Percentiles rank a stretch among this genome's conserved stretches.
Conservation (phyloP, 495 filamentous ascomycete species). For the Tuber borchii region DNA sequence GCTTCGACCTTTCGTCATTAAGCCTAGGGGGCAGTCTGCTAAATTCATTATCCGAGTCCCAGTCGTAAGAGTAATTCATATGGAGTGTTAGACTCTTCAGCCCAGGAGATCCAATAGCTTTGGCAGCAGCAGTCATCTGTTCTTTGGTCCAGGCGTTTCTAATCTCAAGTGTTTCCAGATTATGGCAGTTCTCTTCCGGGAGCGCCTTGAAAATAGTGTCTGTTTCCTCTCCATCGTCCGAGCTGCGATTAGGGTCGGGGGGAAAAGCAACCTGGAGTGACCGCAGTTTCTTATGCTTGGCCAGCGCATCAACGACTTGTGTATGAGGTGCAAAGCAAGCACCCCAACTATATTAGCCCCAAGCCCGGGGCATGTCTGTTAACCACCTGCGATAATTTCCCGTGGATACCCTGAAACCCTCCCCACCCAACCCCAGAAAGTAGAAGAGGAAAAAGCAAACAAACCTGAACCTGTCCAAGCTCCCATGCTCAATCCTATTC, state of each 20-base stretch:
- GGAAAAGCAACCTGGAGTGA: background rate
- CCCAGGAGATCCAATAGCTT: background rate
- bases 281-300: conserved; percentile 11
- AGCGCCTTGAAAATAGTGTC: conserved; percentile 3
- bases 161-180: conserved; percentile 5
- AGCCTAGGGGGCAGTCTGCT: background rate
- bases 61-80: background rate
- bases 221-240: background rate
- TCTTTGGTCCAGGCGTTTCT: background rate
- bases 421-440: background rate
- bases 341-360: background rate
- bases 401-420: background rate
- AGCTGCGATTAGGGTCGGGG: background rate
- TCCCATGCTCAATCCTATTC: conserved; percentile 9
- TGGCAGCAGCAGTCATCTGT: conserved; percentile 7
- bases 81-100: conserved; percentile 3
- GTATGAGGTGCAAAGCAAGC: background rate
- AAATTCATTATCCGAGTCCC: background rate
- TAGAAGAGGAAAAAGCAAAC: background rate
- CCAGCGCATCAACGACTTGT: conserved; percentile 8
- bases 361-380: background rate
- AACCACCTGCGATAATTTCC: background rate
- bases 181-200: background rate
- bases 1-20: conserved; percentile 1
- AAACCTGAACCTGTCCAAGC: conserved; percentile 11